A percentile compares a stretch with the other conserved stretches of the same genome.
Conservation (phyloP, 495 filamentous ascomycete species). For the Alectoria sarmentosa region DNA sequence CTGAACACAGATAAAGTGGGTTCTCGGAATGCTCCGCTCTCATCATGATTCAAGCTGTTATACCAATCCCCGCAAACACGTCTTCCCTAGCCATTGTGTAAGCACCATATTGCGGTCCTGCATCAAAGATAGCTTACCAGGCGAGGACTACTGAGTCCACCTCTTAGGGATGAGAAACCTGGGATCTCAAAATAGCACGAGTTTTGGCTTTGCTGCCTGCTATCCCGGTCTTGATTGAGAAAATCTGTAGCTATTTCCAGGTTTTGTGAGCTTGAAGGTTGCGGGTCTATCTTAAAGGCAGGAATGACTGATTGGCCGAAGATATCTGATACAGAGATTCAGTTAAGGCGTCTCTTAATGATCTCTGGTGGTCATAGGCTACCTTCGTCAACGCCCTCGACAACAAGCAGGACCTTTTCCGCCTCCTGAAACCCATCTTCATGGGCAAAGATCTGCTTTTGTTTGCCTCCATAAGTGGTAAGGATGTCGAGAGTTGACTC, state of each 20-base stretch:
- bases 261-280: slow-evolving; percentile 20
- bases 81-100: slow-evolving; percentile 6
- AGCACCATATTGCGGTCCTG: not conserved
- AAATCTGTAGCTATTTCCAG: slow-evolving; percentile 19
- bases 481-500: slow-evolving; percentile 41
- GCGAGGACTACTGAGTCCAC: slow-evolving; percentile 9
- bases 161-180: slow-evolving; percentile 2
- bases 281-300: slow-evolving; percentile 13
- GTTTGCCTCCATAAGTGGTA: slow-evolving; percentile 41
- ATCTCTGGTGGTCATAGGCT: slow-evolving; percentile 16
- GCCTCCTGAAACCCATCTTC: slow-evolving; percentile 16
- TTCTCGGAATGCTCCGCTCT: not conserved
- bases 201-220: not conserved
- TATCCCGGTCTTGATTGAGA: slow-evolving; percentile 22
- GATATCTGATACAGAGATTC: slow-evolving; percentile 22
- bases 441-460: slow-evolving; percentile 36
- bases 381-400: slow-evolving; percentile 46
- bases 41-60: not conserved
- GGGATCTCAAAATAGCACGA: slow-evolving; percentile 9
- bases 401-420: slow-evolving; percentile 36
- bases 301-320: slow-evolving; percentile 19
- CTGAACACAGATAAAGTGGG: not conserved
- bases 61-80: slow-evolving; percentile 3
- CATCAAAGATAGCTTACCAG: not conserved
- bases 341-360: not conserved